Conservation (phyloP, 1,284 basidiomycete species). For the Microbotryum lychnidis-dioicae region DNA sequence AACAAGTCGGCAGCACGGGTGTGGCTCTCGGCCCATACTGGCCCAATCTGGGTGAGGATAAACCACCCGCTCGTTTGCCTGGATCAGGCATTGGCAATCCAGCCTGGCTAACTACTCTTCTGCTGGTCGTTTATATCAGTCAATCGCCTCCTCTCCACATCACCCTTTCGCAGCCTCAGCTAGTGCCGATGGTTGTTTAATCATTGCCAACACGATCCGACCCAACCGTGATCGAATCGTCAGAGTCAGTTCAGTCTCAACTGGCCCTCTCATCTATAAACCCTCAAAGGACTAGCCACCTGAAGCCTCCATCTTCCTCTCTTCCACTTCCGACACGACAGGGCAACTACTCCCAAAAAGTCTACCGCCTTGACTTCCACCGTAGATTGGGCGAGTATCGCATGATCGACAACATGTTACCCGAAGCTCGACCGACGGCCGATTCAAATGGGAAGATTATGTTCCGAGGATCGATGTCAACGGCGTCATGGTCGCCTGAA, state of each 20-base stretch:
- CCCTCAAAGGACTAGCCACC: not conserved
- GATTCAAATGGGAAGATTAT: slow-evolving; percentile 39
- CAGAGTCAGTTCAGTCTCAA: slow-evolving; percentile 40
- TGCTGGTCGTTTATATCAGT: slow-evolving; percentile 44
- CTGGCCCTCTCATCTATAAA: not conserved
- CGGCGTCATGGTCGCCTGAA: slow-evolving; percentile 64
- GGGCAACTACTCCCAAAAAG: slow-evolving; percentile 52
- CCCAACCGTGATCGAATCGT: slow-evolving; percentile 34
- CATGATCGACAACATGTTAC: slow-evolving; percentile 69
- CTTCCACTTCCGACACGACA: not conserved
- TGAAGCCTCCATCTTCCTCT: too few species aligned
- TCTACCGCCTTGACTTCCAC: slow-evolving; percentile 80
- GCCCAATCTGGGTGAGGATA: slow-evolving; percentile 65
- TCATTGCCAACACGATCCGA: slow-evolving; percentile 59
- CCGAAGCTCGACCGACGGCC: slow-evolving; percentile 10
- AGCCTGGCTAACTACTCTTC: not conserved
- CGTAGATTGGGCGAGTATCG: slow-evolving; percentile 60
- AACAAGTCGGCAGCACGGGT: slow-evolving; percentile 11
- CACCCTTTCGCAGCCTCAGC: slow-evolving; percentile 76
- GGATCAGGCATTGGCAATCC: not conserved
- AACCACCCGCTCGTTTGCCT: not conserved
- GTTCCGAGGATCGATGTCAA: slow-evolving; percentile 10
- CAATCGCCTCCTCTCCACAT: slow-evolving; percentile 64
- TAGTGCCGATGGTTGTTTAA: slow-evolving; percentile 68
- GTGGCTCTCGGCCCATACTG: slow-evolving; percentile 40